These are phyloP conservation scores for Acanthochlamys bracteata DNA, from an alignment of 106 monocot species.

Conservation along the genomic window DNA sequence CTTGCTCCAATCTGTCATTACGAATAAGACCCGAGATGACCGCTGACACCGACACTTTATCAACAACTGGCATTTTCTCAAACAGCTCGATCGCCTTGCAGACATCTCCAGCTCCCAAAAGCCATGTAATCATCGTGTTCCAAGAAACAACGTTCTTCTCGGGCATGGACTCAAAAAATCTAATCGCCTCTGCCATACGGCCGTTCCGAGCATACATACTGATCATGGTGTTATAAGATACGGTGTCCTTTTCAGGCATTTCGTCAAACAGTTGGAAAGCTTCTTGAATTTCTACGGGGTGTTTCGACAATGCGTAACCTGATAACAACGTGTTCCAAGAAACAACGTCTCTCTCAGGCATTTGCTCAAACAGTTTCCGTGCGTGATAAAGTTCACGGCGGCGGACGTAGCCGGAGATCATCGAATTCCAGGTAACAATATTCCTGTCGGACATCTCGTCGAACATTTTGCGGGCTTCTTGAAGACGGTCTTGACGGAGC, in stretches of 20 bases:
- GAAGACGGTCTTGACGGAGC: slow-evolving; percentile 41
- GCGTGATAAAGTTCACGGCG: slow-evolving; percentile 29
- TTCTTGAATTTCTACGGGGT: slow-evolving; percentile 22
- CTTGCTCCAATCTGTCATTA: slow-evolving; percentile 42
- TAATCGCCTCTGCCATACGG: slow-evolving; percentile 41
- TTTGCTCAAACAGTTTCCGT: slow-evolving; percentile 53
- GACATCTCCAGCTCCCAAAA: slow-evolving; percentile 35
- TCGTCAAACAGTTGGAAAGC: slow-evolving; percentile 46
- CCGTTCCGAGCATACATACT: slow-evolving; percentile 36
- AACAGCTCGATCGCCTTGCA: slow-evolving; percentile 48
- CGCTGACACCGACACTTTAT: slow-evolving; percentile 34
- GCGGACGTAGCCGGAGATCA: slow-evolving; percentile 41
- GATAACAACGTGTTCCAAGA: slow-evolving; percentile 69
- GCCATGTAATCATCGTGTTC: slow-evolving; percentile 68
- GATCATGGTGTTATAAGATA: slow-evolving; percentile 79
- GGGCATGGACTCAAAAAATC: slow-evolving; percentile 59
- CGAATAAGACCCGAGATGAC: slow-evolving; percentile 47
- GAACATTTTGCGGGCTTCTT: slow-evolving; percentile 44
- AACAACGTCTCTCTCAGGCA: slow-evolving; percentile 48
- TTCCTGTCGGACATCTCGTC: slow-evolving; percentile 36
- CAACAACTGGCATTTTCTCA: slow-evolving; percentile 44
- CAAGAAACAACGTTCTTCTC: slow-evolving; percentile 45
- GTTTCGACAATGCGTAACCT: slow-evolving; percentile 29
- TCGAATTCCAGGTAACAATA: slow-evolving; percentile 55
- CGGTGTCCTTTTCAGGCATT: slow-evolving; percentile 44